Evolutionary conservation across 257 asterid genomes (phyloP).

Genomic region (Paraleonurus japonicus): DNA sequence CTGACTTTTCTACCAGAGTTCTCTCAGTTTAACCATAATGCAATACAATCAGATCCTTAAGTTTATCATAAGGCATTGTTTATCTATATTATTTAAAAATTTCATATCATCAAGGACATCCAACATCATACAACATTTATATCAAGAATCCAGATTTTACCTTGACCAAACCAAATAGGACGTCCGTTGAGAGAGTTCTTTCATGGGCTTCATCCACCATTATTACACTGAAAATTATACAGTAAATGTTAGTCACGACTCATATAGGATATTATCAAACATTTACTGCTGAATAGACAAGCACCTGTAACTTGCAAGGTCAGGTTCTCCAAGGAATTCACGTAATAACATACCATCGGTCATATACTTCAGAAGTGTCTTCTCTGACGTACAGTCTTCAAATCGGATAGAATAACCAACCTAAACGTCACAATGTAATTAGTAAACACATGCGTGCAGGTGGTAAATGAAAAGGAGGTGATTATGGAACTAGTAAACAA

Average conservation of each 20-base stretch:
- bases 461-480: constrained; percentile 5
- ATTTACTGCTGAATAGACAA: constrained; percentile 15
- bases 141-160: constrained; percentile 32
- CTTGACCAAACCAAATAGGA: constrained; percentile 92
- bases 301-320: constrained; percentile 84
- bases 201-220: constrained; percentile 99
- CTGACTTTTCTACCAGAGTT: not conserved
- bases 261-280: constrained; percentile 9
- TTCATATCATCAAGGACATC: not conserved
- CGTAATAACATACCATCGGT: constrained; percentile 91
- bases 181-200: constrained; percentile 86
- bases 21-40: constrained; percentile 4
- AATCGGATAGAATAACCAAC: constrained; percentile 95
- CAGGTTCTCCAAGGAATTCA: constrained; percentile 95
- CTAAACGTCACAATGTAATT: constrained; percentile 28
- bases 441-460: constrained; percentile 21
- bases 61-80: constrained; percentile 3
- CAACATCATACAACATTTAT: constrained; percentile 14
- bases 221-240: constrained; percentile 58
- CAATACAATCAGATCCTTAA: not conserved
- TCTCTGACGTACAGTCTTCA: constrained; percentile 91
- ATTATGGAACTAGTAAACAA: constrained; percentile 1
- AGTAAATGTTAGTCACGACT: constrained; percentile 17
- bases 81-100: not conserved
- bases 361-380: constrained; percentile 86